phyloP scores from a whole-genome alignment of 2,329 filamentous ascomycete genomes.

The Aspergillus fructus region DNA sequence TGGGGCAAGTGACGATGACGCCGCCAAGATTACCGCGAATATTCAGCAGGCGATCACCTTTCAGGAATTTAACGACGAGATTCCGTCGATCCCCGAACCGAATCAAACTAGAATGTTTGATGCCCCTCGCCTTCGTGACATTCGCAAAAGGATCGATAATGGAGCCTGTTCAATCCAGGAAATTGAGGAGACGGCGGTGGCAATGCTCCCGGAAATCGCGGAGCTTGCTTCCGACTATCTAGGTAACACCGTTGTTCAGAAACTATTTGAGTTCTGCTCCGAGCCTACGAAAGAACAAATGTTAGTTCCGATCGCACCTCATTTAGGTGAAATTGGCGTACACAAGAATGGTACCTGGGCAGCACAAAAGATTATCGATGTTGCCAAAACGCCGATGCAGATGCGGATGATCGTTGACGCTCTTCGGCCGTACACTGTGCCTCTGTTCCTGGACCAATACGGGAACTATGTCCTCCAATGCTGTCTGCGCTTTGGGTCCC shows the following conservation, averaged over 20 bases:
- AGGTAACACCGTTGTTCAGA: slow-evolving; percentile 98
- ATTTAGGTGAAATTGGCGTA: slow-evolving; percentile 92
- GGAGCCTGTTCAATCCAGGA: slow-evolving; percentile 80
- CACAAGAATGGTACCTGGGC: slow-evolving; percentile 99
- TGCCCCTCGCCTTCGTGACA: slow-evolving; percentile 90
- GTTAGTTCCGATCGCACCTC: slow-evolving; percentile 82
- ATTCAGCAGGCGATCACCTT: slow-evolving; percentile 77
- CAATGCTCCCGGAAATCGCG: slow-evolving; percentile 95
- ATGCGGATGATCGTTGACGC: slow-evolving; percentile 82
- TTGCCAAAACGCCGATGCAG: slow-evolving; percentile 80
- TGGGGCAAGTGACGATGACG: slow-evolving; percentile 78
- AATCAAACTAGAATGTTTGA: slow-evolving; percentile 87
- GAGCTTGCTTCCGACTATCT: slow-evolving; percentile 95
- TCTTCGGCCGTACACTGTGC: slow-evolving; percentile 80
- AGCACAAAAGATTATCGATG: slow-evolving; percentile 98
- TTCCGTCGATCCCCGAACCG: slow-evolving; percentile 84
- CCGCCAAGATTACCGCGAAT: slow-evolving; percentile 66
- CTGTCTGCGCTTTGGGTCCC: slow-evolving; percentile 84
- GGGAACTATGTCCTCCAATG: slow-evolving; percentile 98
- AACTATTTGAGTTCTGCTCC: slow-evolving; percentile 94
- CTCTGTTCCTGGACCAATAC: slow-evolving; percentile 94
- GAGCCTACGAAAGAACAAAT: slow-evolving; percentile 88
- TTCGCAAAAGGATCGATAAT: slow-evolving; percentile 96
- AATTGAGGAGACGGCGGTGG: slow-evolving; percentile 86
- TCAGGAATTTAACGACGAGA: slow-evolving; percentile 72